Conservation (phyloP, 2,329 filamentous ascomycete species). For the Lasiodiplodia hormozganensis region DNA sequence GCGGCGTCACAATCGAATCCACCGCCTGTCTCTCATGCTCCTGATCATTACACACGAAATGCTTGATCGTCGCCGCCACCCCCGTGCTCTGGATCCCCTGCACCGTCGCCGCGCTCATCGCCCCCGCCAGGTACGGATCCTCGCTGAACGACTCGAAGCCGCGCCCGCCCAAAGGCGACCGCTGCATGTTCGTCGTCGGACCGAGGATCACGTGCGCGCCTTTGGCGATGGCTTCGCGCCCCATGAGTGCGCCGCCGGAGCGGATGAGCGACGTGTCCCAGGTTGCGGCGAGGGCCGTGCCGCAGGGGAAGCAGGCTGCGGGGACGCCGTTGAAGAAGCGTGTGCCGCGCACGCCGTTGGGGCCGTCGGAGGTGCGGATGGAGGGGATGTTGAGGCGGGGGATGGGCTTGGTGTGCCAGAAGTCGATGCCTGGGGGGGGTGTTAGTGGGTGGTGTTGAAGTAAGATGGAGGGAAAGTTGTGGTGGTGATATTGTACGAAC, state of each 20-base stretch:
- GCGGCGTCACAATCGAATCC: slow-evolving; percentile 57
- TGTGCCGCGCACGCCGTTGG: slow-evolving; percentile 69
- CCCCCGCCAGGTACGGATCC: slow-evolving; percentile 71
- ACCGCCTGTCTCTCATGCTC: slow-evolving; percentile 72
- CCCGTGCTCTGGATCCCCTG: slow-evolving; percentile 69
- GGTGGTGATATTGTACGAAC: too few relatives aligned
- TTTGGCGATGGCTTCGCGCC: slow-evolving; percentile 73
- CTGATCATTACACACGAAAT: slow-evolving; percentile 72
- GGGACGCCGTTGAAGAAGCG: slow-evolving; percentile 68
- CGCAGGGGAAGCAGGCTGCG: slow-evolving; percentile 78
- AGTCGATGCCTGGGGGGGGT: slow-evolving; percentile 59
- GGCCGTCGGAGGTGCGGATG: slow-evolving; percentile 69
- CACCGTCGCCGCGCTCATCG: slow-evolving; percentile 67
- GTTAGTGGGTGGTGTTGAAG: not conserved
- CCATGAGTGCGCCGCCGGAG: slow-evolving; percentile 72
- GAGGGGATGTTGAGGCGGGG: slow-evolving; percentile 66
- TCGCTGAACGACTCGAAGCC: slow-evolving; percentile 80
- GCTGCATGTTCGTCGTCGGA: slow-evolving; percentile 80
- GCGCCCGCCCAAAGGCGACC: slow-evolving; percentile 78
- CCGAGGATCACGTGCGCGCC: slow-evolving; percentile 76
- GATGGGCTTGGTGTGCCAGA: slow-evolving; percentile 71
- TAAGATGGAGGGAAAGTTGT: too few relatives aligned
- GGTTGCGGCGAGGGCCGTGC: slow-evolving; percentile 73
- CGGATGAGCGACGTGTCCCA: slow-evolving; percentile 75
- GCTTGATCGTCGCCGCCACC: slow-evolving; percentile 76